Evolutionary conservation across 768 basidiomycete genomes (phyloP).

Genomic region (Russula ochroleuca): DNA sequence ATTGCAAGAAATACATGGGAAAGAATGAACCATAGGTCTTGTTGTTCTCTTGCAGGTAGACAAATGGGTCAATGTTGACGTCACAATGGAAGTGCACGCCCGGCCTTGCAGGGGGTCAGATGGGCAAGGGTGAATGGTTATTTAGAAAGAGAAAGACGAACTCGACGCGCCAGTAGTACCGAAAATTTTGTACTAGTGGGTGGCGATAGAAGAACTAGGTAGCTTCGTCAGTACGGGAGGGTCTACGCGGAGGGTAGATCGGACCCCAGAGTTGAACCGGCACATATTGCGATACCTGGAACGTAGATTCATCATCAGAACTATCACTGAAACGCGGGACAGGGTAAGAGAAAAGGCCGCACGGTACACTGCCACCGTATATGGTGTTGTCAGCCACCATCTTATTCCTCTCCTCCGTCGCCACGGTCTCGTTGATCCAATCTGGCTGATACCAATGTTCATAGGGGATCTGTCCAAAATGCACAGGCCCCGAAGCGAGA

Average conservation of each 20-base stretch:
- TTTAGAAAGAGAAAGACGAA: conserved; percentile 38
- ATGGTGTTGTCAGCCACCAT: conserved; percentile 34
- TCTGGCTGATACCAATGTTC: conserved; percentile 49
- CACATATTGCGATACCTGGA: conserved; percentile 50
- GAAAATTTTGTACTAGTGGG: conserved; percentile 65
- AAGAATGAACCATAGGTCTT: conserved; percentile 70
- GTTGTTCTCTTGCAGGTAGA: conserved; percentile 70
- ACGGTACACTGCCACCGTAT: conserved; percentile 25
- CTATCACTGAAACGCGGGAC: neutral
- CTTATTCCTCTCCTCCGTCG: conserved; percentile 39
- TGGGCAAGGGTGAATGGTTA: neutral
- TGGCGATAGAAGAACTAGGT: conserved; percentile 79
- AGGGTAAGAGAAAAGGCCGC: neutral
- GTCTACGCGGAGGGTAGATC: conserved; percentile 13
- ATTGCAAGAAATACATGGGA: neutral
- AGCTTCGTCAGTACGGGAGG: neutral
- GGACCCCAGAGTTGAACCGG: conserved; percentile 47
- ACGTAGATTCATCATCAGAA: neutral
- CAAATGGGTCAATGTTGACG: conserved; percentile 59
- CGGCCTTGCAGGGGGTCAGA: conserved; percentile 44
- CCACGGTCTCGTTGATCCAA: conserved; percentile 49
- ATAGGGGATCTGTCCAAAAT: conserved; percentile 43
- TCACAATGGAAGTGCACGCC: conserved; percentile 80
- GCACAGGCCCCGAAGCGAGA: conserved; percentile 35
- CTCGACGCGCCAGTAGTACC: conserved; percentile 92